Conservation (phyloP, 345 rosid species). For the Viola odorata region DNA sequence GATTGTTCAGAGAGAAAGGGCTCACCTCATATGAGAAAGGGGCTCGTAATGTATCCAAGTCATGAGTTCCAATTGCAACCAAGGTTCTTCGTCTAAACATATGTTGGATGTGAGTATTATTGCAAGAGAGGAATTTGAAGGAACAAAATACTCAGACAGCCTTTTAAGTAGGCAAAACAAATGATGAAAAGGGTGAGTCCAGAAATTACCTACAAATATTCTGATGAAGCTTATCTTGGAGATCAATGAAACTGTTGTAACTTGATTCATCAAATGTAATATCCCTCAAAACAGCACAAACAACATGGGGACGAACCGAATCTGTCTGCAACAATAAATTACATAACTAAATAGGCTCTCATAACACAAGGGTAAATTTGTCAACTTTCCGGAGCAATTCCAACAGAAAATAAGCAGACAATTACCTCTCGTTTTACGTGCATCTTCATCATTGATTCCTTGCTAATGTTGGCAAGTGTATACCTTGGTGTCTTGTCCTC, state of each 20-base stretch:
- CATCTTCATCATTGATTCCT: constrained; percentile 53
- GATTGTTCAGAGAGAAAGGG: neutral
- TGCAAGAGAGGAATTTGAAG: too few relatives aligned
- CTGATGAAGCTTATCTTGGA: constrained; percentile 95
- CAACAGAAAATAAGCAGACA: neutral
- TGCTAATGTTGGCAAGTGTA: constrained; percentile 35
- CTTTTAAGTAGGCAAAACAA: neutral
- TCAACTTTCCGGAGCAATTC: constrained; percentile 8
- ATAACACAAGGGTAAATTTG: neutral
- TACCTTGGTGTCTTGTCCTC: constrained; percentile 56
- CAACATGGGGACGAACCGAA: constrained; percentile 56
- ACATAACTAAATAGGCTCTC: neutral
- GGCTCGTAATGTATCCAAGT: constrained; percentile 78
- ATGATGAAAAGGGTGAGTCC: neutral
- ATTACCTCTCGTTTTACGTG: constrained; percentile 68
- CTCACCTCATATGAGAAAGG: constrained; percentile 93
- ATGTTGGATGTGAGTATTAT: constrained; percentile 1
- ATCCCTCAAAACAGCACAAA: constrained; percentile 88
- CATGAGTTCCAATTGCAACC: constrained; percentile 97
- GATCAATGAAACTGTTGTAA: constrained; percentile 91
- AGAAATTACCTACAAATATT: constrained; percentile 76
- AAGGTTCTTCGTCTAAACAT: constrained; percentile 66
- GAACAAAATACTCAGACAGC: neutral
- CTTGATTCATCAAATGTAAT: constrained; percentile 75
- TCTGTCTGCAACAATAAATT: constrained; percentile 45